Base-by-base conservation (phyloP, 768 basidiomycete species). In the Termitomyces sp. region DNA sequence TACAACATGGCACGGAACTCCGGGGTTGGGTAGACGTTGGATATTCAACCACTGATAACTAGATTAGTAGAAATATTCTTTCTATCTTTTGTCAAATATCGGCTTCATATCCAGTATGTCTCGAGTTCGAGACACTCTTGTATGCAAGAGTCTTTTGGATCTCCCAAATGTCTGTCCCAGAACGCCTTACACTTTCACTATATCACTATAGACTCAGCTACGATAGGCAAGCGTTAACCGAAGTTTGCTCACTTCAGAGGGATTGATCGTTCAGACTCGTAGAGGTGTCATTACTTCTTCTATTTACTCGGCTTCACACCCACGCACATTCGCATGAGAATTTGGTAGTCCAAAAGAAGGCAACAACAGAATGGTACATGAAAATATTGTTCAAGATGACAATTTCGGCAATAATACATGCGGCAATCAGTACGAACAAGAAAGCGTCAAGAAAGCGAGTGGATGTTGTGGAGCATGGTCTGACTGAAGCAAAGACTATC, bases 21-120 rank as follows among this genome's bases (percentile, higher is more conserved):
- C 75, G 86, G 42, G 78, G 76, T 0, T 83, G 78, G 73, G 69
- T 78, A 6, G 81, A 88, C 61, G 69, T 86, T 8, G 84, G 80
- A 3, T 86, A 77, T 62, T 80, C 84, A 1, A 79, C 76, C 0
- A 66, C 64, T 9, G 66, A 72, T 2, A 76, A 76, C 53, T 79
- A 64, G 34, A 24, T 49, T 24, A 6, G 5, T 24, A 31, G 13
- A 24, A 34, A 34, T 12, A 49, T 34, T 22, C 10, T 9, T n/a
- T 27, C 20, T 7, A 4, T 24, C 10, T 26, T 10, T 2, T 34
- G 26, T 43, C 22, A 2, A 41, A 14, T n/a, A 16, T 8, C 12
- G 24, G 29, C 51, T 1, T 29, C 10, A n/a, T 51, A 16, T 37
- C 14, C 52, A 42, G 27, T 14, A 32, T 20, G 8, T 4, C 7